Conservation (phyloP, 2,329 filamentous ascomycete genomes). For the Ophiosphaerella herpotricha region DNA sequence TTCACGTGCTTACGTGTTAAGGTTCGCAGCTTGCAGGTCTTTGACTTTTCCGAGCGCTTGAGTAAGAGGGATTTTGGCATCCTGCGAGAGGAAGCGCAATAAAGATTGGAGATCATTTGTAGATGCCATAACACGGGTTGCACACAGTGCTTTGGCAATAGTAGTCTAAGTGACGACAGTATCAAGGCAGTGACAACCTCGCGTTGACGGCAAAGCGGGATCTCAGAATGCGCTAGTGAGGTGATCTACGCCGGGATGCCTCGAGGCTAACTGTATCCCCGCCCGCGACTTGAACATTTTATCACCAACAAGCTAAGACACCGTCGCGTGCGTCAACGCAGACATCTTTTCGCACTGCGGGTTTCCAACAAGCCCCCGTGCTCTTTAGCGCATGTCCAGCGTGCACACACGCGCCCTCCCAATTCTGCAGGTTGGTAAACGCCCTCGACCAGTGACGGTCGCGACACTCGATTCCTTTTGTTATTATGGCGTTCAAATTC, state of each 20-base stretch:
- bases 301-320: too few relatives aligned
- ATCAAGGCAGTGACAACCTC: too few relatives aligned
- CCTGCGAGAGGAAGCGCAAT: constrained; percentile 62
- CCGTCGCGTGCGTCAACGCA: too few relatives aligned
- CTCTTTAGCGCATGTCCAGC: too few relatives aligned
- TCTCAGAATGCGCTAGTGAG: constrained; percentile 17
- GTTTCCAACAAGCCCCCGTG: too few relatives aligned
- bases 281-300: constrained; percentile 13
- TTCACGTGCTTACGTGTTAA: constrained; percentile 56
- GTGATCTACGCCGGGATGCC: constrained; percentile 12
- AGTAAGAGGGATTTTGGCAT: constrained; percentile 61
- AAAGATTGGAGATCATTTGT: constrained; percentile 51
- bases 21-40: constrained; percentile 56
- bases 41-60: constrained; percentile 60
- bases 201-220: too few relatives aligned
- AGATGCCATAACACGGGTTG: constrained; percentile 31
- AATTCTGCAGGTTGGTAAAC: too few relatives aligned
- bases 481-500: constrained; percentile 40
- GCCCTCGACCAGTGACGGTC: too few relatives aligned
- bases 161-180: too few relatives aligned
- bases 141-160: neutral
- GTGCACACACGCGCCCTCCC: too few relatives aligned
- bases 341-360: too few relatives aligned
- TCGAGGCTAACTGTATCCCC: neutral
- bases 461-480: neutral